Evolutionary conservation across 1,284 basidiomycete species (phyloP), one percentile per base, ranked within the genome.

Genomic region (Ganoderma meredithae): DNA sequence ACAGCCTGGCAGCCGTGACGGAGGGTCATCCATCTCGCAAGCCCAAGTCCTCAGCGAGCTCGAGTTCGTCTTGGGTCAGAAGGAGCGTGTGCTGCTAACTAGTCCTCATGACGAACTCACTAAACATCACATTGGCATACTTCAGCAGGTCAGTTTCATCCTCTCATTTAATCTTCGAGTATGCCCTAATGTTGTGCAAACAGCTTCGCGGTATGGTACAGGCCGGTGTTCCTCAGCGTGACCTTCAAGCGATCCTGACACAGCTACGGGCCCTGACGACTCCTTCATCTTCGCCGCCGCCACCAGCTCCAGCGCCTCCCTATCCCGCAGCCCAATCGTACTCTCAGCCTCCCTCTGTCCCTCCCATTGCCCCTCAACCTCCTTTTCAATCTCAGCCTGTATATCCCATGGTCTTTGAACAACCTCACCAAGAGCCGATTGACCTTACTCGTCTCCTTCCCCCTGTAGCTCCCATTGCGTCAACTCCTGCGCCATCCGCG

Each of bases 141-240:
- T 96, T 33, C 86, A 89, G 67, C 92, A 95, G 84, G 94, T 94
- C 75, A 61, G 88, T 79, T 10, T 31, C 25, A 4, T 2, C 3
- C 52, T 10, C 17, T 60, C 69, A 39, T 8, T 49, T n/a, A 39
- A 66, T 25, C 60, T 44, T 39, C 49, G 12, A 13, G 41, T 39
- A n/a, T 69, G 17, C 60, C n/a, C 70, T 73, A 40, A 72, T 62
- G 3, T 63, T 53, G 60, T 73, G 69, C 10, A 25, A 52, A 49
- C 53, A 96, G 93, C 82, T 97, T 67, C 90, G 92, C 62, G 86
- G 85, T 64, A 83, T 96, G 41, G 92, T 96, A 0, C 90, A 93
- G 75, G 86, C 89, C 1, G 91, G 92, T 17, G 90, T 96, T 19
- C 94, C 94, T 1, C 90, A 92, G 73, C 88, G 89, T 33, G 93